Base-by-base conservation (phyloP, 768 basidiomycete genomes). In the Tricholoma flavovirens region DNA sequence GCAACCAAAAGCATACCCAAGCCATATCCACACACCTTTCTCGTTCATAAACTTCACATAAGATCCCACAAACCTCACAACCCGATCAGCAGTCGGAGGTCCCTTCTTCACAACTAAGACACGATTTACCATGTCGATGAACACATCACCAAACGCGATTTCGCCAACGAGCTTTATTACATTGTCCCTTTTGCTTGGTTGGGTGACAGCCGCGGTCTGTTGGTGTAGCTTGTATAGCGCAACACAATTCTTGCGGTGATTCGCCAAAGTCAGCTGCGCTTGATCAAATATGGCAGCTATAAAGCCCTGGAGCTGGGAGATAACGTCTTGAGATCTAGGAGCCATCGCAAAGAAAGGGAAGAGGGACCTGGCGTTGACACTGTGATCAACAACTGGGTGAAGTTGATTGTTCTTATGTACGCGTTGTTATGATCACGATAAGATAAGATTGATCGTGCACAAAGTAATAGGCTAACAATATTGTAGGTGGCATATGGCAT, bases 191-290 rank as follows among this genome's bases (percentile, higher is more conserved):
- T 80, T 77, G n/a, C 75, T 69, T 0, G 75, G 60, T 56, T 85
- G 75, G 11, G 76, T 82, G 58, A 83, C 70, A 14, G 68, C 68
- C 6, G 83, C 81, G 10, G 87, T 85, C 56, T 86, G 80, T 12
- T 75, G 60, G 63, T 96, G 93, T 30, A 96, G 70, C 67, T 96
- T 94, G 75, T 90, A 82, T 1, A 98, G 79, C 0, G 87, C 85
- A 43, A 94, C 87, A 53, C 87, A 81, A 70, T 97, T 97, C 77
- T 98, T 98, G 63, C 90, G 88, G 71, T 98, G 96, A 68, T 92
- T 93, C 4, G 93, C 90, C 21, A 84, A 67, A 0, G 89, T 86
- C 17, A 69, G 70, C 66, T 97, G 94, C 0, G 81, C 87, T 70
- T 97, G 92, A 45, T 88, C 86, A 56, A 96, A 95, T 17, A 79